Evolutionary conservation across 441 rosid genomes (phyloP).

Genomic region (Syzygium malaccense): DNA sequence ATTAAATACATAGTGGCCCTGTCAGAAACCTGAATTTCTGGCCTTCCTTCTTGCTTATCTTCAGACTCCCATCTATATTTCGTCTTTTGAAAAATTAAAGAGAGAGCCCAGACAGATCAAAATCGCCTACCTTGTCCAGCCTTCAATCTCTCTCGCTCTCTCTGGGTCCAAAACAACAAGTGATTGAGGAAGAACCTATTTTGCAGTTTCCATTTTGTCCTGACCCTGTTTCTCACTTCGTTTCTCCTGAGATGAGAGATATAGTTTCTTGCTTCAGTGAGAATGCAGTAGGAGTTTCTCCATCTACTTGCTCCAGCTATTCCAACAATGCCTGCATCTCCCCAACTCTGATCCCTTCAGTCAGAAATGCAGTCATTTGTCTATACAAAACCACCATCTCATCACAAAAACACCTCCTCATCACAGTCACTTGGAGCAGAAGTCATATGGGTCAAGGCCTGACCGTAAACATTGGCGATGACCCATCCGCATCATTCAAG

Average conservation of each 20-base stretch:
- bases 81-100: background rate
- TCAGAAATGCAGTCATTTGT: slow-evolving; percentile 2
- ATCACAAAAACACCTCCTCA: slow-evolving; percentile 3
- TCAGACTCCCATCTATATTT: background rate
- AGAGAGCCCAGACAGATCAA: slow-evolving; percentile 5
- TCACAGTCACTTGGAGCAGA: slow-evolving; percentile 8
- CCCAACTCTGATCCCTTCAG: slow-evolving; percentile 2
- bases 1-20: slow-evolving; percentile 5
- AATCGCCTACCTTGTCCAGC: slow-evolving; percentile 17
- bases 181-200: background rate
- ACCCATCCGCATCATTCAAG: background rate
- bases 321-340: slow-evolving; percentile 7
- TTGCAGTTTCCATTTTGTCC: background rate
- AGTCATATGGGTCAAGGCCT: slow-evolving; percentile 5
- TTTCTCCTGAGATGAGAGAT: slow-evolving; percentile 1
- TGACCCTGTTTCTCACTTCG: background rate
- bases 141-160: background rate
- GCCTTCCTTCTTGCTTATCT: slow-evolving; percentile 4
- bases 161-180: background rate
- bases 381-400: slow-evolving; percentile 5
- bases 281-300: background rate
- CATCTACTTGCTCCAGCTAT: background rate
- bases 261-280: slow-evolving; percentile 9
- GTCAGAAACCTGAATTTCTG: slow-evolving; percentile 11
- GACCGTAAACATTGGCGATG: background rate